Evolutionary conservation across 129 eudicot genomes (phyloP).

Genomic region (Solidago caesia): DNA sequence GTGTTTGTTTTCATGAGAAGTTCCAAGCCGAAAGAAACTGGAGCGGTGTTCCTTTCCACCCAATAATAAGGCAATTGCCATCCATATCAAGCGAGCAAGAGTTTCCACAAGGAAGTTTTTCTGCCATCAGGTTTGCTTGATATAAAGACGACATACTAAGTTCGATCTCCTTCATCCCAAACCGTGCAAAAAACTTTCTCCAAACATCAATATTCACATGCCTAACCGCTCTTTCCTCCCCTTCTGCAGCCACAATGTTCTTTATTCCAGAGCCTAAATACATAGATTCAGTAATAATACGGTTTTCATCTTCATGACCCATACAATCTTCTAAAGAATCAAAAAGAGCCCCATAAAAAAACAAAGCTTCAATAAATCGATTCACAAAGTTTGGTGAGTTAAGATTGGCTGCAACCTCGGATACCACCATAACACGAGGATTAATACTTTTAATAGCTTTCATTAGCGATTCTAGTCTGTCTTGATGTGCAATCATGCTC

Average conservation of each 20-base stretch:
- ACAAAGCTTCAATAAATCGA: conserved; percentile 58
- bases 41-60: conserved; percentile 71
- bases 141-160: conserved; percentile 42
- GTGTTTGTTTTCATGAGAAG: conserved; percentile 23
- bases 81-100: conserved; percentile 50
- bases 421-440: conserved; percentile 52
- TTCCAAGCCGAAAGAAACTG: conserved; percentile 51
- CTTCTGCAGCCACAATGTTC: conserved; percentile 45
- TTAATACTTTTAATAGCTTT: conserved; percentile 35
- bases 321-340: conserved; percentile 48
- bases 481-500: conserved; percentile 35
- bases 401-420: conserved; percentile 44
- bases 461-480: conserved; percentile 43
- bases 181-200: conserved; percentile 49
- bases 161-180: conserved; percentile 46
- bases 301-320: conserved; percentile 30
- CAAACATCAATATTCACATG: conserved; percentile 51
- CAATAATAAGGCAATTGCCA: conserved; percentile 40
- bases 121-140: conserved; percentile 40
- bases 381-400: conserved; percentile 55
- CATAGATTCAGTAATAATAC: conserved; percentile 26
- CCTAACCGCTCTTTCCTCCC: conserved; percentile 47
- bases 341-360: conserved; percentile 45
- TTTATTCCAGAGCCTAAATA: conserved; percentile 28
- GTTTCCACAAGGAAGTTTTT: conserved; percentile 32